Base-by-base conservation (phyloP, 495 filamentous ascomycete genomes). In the Barbatosphaeria neglecta region DNA sequence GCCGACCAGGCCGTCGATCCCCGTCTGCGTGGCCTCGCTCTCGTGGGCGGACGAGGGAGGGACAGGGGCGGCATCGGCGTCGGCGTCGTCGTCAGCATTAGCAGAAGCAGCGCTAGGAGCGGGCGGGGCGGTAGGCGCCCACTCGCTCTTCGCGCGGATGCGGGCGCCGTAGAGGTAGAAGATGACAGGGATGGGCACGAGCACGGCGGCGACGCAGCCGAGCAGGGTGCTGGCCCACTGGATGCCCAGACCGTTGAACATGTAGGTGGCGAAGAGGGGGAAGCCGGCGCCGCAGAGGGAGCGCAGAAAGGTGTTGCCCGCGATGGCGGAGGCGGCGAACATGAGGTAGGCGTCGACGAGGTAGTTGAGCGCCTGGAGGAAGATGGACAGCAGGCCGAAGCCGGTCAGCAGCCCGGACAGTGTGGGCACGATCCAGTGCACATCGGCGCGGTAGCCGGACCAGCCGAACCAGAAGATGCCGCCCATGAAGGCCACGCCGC, bases 391-490 rank as follows among this genome's bases (percentile, higher is more conserved):
- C 1, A 95, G 68, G 3, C 77, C 75, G 43, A 80, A 74, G 15
- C 75, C 77, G 15, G 66, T 69, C 24, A 73, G 64, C 33, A 74
- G 52, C 22, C 88, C 87, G 5, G 81, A 82, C 2, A 87, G 66
- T 0, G 85, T 84, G 3, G 87, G 88, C 1, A 81, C 83, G 50
- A 88, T 85, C 88, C 87, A 94, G 61, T 84, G 86, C 48, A 86
- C 79, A 38, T 75, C 61, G 0, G 50, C 45, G 28, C 60, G 67
- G 60, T 81, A 83, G 17, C 81, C 81, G 0, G 83, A 78, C 87
- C 87, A 93, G 19, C 84, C 85, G 59, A 90, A 90, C 86, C 86
- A 90, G 70, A 93, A 90, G 5, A 93, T 75, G 3, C 87, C 87
- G 13, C 55, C 68, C 2, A 86, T 72, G 56, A 95, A 94, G 31